A percentile compares a stretch with the other conserved stretches of the same genome.
Evolutionary conservation across 2,329 filamentous ascomycete species (phyloP).

Genomic region (Colletotrichum lupini): DNA sequence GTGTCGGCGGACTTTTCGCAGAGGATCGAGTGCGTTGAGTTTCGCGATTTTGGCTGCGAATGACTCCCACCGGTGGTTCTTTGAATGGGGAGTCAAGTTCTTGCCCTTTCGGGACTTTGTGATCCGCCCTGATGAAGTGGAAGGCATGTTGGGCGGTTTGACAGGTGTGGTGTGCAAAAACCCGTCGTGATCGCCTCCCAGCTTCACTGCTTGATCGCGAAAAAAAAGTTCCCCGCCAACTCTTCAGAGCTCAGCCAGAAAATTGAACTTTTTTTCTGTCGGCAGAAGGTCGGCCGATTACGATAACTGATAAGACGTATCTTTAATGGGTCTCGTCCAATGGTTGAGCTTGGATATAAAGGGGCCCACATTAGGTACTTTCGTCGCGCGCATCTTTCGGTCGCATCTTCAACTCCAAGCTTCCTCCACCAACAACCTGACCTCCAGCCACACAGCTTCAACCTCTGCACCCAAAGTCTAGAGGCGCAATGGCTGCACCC

Average conservation of each 20-base stretch:
- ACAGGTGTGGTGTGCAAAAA: constrained; percentile 29
- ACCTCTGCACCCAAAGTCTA: background rate
- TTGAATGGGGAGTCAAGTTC: constrained; percentile 77
- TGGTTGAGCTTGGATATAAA: constrained; percentile 1
- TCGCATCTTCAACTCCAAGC: constrained; percentile 29
- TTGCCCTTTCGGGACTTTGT: constrained; percentile 77
- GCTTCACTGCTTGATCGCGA: constrained; percentile 35
- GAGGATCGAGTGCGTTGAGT: constrained; percentile 88
- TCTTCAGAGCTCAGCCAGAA: constrained; percentile 29
- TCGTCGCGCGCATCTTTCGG: constrained; percentile 21
- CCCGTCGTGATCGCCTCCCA: constrained; percentile 35
- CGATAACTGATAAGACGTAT: constrained; percentile 36
- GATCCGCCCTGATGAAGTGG: constrained; percentile 73
- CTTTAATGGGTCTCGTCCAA: background rate
- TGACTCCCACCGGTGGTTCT: constrained; percentile 89
- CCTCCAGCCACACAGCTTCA: background rate
- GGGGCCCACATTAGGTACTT: constrained; percentile 11
- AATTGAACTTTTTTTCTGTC: constrained; percentile 37
- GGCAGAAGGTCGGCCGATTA: constrained; percentile 19
- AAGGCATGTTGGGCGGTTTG: constrained; percentile 63
- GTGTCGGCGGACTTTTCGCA: constrained; percentile 88
- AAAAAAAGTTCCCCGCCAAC: constrained; percentile 34
- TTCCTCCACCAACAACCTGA: constrained; percentile 20
- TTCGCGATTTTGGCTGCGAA: constrained; percentile 92
- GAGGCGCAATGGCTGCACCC: constrained; percentile 54